Evolutionary conservation across 805 yeast species (phyloP).

Genomic region (Ogataea chonburiensis): DNA sequence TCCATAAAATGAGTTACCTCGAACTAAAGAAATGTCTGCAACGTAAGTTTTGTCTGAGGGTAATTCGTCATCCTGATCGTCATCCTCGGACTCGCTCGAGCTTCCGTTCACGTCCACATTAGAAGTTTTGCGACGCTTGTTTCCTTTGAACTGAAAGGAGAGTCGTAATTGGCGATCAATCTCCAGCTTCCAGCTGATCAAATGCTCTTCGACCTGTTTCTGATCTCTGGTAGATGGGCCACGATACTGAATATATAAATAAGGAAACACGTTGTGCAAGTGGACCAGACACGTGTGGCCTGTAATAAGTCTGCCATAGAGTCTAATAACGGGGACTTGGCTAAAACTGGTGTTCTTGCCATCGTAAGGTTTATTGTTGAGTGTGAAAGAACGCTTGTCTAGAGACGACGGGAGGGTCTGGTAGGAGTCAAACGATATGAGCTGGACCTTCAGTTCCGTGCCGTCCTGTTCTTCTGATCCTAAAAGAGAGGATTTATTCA

Average conservation of each 20-base stretch:
- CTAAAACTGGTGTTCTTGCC: constrained; percentile 26
- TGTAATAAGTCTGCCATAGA: constrained; percentile 68
- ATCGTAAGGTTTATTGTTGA: constrained; percentile 20
- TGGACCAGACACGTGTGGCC: constrained; percentile 66
- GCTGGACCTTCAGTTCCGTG: constrained; percentile 46
- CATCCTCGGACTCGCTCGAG: constrained; percentile 16
- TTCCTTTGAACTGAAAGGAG: constrained; percentile 33
- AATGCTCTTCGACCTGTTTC: constrained; percentile 31
- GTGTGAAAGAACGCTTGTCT: constrained; percentile 45
- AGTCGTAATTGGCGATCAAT: constrained; percentile 44
- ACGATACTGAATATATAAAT: constrained; percentile 63
- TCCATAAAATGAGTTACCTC: constrained; percentile 84
- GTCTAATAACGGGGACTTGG: constrained; percentile 71
- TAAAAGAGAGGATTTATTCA: constrained; percentile 14
- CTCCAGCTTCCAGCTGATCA: constrained; percentile 39
- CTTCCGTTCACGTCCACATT: constrained; percentile 1
- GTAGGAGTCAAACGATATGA: constrained; percentile 66
- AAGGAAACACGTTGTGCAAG: constrained; percentile 83
- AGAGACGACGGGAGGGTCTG: constrained; percentile 52
- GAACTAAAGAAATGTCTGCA: constrained; percentile 62
- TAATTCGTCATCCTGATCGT: constrained; percentile 12
- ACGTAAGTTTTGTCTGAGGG: constrained; percentile 39
- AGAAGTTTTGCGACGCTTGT: constrained; percentile 12
- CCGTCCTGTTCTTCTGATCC: constrained; percentile 7
- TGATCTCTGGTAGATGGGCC: constrained; percentile 35